Conservation (phyloP, 345 rosid species). For the Lagerstroemia speciosa region DNA sequence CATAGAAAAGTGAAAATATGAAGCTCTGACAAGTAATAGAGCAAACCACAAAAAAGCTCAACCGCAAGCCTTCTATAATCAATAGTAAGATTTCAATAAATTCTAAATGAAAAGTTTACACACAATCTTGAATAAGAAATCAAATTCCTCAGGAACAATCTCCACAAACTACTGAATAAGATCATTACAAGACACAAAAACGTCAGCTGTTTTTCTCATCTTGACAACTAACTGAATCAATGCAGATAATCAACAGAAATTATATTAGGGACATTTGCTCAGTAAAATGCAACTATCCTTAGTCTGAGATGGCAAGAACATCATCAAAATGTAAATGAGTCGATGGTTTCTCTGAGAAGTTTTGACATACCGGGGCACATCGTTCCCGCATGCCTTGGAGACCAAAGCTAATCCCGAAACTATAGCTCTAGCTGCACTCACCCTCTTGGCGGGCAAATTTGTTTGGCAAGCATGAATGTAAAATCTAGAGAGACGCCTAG, state of each 20-base stretch:
- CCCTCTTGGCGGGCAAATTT: constrained; percentile 39
- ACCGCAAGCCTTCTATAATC: neutral
- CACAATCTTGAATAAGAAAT: neutral
- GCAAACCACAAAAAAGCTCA: neutral
- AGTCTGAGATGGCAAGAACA: constrained; percentile 1
- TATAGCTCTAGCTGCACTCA: constrained; percentile 60
- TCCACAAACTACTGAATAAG: neutral
- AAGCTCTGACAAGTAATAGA: constrained; percentile 4
- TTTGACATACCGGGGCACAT: constrained; percentile 70
- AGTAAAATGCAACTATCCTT: neutral
- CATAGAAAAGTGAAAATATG: constrained; percentile 9
- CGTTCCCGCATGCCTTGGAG: constrained; percentile 90
- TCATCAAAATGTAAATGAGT: neutral
- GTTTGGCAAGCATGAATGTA: constrained; percentile 67
- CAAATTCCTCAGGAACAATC: neutral
- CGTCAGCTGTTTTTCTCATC: too few relatives aligned
- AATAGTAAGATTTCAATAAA: neutral
- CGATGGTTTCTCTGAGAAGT: neutral
- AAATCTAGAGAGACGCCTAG: constrained; percentile 84
- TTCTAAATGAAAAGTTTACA: neutral
- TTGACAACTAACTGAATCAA: neutral
- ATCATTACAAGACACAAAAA: neutral
- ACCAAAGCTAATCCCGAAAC: constrained; percentile 81
- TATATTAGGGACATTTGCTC: neutral
- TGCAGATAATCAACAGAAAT: neutral